Base-by-base conservation (phyloP, 352 stramenopile species). In the Phytophthora pinifolia region DNA sequence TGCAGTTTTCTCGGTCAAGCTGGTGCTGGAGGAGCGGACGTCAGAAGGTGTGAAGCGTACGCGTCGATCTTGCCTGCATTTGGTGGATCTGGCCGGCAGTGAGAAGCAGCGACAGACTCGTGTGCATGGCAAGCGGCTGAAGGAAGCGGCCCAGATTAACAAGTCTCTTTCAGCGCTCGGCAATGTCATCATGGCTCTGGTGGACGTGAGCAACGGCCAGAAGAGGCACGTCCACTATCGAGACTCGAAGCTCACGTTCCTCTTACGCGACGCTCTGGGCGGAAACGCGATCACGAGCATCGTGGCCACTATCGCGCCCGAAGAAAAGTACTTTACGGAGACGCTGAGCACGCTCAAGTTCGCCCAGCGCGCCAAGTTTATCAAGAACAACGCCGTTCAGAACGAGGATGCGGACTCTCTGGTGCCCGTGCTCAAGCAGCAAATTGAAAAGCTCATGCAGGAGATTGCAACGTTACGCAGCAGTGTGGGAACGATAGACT, bases 1-100 rank as follows among this genome's bases (percentile, higher is more conserved):
- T 64, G 96, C 96, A 6, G 96, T 99, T 18, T 99, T 99, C 59
- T 98, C 96, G 12, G 76, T 99, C 17, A 88, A 94, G 43, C 50
- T 99, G 35, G 82, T 98, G 54, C 86, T 89, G 18, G 86, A 73
- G 3, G 64, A 92, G 41, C 73, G 83, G 22, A 88, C 83, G 10
- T 66, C 72, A 3, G 58, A 65, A 29, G 83, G 82, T 15, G 66
- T 85, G 13, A 59, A 79, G 17, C 70, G 89, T 38, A 94, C 76
- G 1, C 70, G 83, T 6, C 70, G 78, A n/a, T 92, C 83, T 1
- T 88, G 86, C 33, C 50, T 96, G 44, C 81, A 94, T 57, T 60
- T 96, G 12, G 84, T 96, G 27, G 88, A 96, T 73, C 60, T 96
- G 9, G 88, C 88, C 31, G 88, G 88, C 0, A 95, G 83, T 9